Evolutionary conservation across 768 basidiomycete species (phyloP).

Genomic region (Pulveroboletus sp.): DNA sequence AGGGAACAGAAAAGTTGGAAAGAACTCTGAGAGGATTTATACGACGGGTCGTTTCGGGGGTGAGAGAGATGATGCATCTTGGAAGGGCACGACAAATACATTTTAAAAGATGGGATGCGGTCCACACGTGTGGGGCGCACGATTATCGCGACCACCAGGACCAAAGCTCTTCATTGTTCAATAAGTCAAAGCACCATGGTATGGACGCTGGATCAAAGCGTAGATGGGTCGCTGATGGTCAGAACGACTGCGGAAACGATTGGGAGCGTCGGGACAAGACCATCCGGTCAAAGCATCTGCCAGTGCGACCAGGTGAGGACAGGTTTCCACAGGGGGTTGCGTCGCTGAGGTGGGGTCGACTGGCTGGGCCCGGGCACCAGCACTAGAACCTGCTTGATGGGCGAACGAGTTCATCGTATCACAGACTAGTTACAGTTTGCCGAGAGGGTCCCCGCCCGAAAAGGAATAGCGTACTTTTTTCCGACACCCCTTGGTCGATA

Average conservation of each 20-base stretch:
- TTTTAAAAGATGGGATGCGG: constrained; percentile 32
- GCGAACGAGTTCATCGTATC: constrained; percentile 1
- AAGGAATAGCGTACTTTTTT: too few relatives aligned
- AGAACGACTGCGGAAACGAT: not conserved
- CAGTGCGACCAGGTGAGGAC: not conserved
- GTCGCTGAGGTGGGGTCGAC: not conserved
- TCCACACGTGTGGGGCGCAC: constrained; percentile 32
- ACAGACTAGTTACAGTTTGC: too few relatives aligned
- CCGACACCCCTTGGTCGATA: too few relatives aligned
- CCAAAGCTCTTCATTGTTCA: constrained; percentile 11
- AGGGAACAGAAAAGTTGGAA: not conserved
- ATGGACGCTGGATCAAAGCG: constrained; percentile 11
- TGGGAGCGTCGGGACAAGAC: not conserved
- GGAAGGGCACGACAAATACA: constrained; percentile 18
- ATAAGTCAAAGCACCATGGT: not conserved
- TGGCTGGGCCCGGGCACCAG: not conserved
- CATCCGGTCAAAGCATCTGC: constrained; percentile 6
- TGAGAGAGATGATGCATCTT: constrained; percentile 17
- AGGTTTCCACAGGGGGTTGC: not conserved
- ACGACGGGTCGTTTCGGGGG: constrained; percentile 1
- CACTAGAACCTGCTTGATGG: not conserved
- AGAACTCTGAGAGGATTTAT: not conserved
- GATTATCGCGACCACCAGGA: constrained; percentile 23
- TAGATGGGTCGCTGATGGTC: too few relatives aligned
- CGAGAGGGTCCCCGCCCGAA: too few relatives aligned